These are phyloP conservation scores for Kwoniella mangroviensis DNA, from an alignment of 768 basidiomycete species.

Conservation along the genomic window DNA sequence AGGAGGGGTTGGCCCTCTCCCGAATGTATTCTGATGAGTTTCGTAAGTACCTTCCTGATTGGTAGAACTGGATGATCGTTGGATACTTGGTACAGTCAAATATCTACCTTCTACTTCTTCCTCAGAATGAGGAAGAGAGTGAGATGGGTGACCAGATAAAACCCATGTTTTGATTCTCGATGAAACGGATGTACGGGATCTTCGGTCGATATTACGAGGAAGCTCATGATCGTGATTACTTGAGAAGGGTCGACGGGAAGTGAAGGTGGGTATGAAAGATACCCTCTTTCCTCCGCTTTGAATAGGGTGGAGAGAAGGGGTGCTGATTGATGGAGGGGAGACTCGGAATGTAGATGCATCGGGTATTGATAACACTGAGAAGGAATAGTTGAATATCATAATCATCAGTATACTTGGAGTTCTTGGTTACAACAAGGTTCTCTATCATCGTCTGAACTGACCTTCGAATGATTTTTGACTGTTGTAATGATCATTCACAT, in stretches of 20 bases:
- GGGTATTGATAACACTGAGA: background rate
- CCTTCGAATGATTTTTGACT: background rate
- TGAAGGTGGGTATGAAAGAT: background rate
- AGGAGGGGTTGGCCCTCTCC: background rate
- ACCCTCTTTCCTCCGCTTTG: background rate
- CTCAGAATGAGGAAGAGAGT: background rate
- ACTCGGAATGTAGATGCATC: background rate
- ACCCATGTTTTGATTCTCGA: slow-evolving; percentile 9
- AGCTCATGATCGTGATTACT: background rate
- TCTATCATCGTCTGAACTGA: background rate
- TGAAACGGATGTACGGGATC: background rate
- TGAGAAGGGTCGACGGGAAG: background rate
- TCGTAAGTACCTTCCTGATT: background rate
- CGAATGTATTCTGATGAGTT: background rate
- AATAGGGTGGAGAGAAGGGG: background rate
- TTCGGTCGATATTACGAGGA: background rate
- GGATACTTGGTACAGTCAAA: background rate
- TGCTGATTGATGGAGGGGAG: slow-evolving; percentile 3
- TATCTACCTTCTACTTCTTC: background rate
- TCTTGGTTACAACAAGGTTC: background rate
- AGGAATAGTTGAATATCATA: background rate
- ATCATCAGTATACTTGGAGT: background rate
- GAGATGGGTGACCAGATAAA: background rate
- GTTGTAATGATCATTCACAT: background rate
- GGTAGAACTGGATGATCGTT: background rate